These are phyloP conservation scores for Stylonectria norvegica DNA, from an alignment of 2,329 filamentous ascomycete genomes.

Conservation along the genomic window DNA sequence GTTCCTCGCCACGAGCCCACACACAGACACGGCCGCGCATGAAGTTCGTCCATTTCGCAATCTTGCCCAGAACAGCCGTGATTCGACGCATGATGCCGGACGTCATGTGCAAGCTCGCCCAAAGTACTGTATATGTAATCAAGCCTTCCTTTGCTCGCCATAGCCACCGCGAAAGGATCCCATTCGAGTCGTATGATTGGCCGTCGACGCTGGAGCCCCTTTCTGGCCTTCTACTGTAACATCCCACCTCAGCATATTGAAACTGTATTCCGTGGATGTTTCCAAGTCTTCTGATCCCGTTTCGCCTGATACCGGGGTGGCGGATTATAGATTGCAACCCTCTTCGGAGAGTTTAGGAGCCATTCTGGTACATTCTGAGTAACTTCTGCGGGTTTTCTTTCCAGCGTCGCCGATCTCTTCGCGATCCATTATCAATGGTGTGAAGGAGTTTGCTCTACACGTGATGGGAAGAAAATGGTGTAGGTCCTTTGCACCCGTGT, in stretches of 20 bases:
- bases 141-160: background rate
- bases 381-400: background rate
- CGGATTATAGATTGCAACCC: background rate
- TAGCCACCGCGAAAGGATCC: too few relatives aligned
- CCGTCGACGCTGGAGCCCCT: background rate
- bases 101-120: background rate
- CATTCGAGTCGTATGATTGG: background rate
- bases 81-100: constrained; percentile 22
- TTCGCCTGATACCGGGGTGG: background rate
- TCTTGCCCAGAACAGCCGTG: constrained; percentile 15
- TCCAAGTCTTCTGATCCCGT: background rate
- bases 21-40: too few relatives aligned
- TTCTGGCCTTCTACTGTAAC: background rate
- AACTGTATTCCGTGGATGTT: background rate
- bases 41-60: constrained; percentile 13
- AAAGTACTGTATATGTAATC: background rate
- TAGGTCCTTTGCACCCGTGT: too few relatives aligned
- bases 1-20: constrained; percentile 9
- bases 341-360: background rate
- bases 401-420: background rate
- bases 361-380: background rate
- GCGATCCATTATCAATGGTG: background rate
- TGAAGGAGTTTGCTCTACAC: constrained; percentile 4
- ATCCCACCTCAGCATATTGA: background rate
- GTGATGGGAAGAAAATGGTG: too few relatives aligned